Conservation (phyloP, 306 rosid genomes). For the Macrotyloma uniflorum region DNA sequence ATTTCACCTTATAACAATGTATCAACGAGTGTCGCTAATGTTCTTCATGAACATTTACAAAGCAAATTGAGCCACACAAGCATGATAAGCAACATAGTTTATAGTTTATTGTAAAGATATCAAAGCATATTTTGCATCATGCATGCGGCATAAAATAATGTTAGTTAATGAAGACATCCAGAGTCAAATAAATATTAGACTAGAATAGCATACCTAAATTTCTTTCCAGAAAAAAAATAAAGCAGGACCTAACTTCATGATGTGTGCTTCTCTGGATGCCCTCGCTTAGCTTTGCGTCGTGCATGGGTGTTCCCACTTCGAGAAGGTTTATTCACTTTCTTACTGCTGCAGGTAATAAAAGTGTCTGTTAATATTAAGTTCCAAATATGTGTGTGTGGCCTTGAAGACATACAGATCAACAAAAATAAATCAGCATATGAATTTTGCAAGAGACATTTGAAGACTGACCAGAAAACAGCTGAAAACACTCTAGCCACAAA, state of each 20-base stretch:
- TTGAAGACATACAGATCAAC: background rate
- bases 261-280: slow-evolving; percentile 73
- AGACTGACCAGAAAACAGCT: slow-evolving; percentile 71
- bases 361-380: background rate
- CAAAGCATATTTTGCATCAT: slow-evolving; percentile 14
- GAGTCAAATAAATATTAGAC: background rate
- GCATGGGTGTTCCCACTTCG: slow-evolving; percentile 54
- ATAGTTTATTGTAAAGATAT: slow-evolving; percentile 11
- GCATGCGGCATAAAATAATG: background rate
- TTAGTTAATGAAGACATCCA: background rate
- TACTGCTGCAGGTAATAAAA: slow-evolving; percentile 54
- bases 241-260: slow-evolving; percentile 22
- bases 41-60: background rate
- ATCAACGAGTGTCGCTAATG: background rate
- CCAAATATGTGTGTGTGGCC: no score
- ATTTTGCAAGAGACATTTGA: background rate
- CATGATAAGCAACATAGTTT: background rate
- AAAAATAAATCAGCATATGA: slow-evolving; percentile 17
- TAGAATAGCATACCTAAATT: slow-evolving; percentile 49
- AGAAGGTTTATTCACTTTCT: slow-evolving; percentile 60
- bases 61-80: slow-evolving; percentile 17
- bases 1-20: background rate
- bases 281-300: slow-evolving; percentile 86
- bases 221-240: slow-evolving; percentile 33
- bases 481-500: slow-evolving; percentile 68